Base-by-base conservation (phyloP, 306 rosid genomes). In the Coriaria nepalensis region DNA sequence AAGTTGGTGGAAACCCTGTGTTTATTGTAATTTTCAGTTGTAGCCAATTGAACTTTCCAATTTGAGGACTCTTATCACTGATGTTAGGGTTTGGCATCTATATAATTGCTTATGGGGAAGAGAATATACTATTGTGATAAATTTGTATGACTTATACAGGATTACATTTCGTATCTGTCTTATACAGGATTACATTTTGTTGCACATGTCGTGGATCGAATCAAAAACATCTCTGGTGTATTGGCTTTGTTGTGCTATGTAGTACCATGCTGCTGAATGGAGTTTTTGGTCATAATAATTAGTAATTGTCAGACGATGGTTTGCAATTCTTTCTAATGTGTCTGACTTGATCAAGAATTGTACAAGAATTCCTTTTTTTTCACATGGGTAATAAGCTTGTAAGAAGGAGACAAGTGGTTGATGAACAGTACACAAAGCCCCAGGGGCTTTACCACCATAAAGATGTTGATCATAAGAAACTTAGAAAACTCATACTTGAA, bases 351-450 rank as follows among this genome's bases (percentile, higher is more conserved):
- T 50, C 36, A 53, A 63, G 53, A 71, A 53, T 65, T 56, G 44
- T 40, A 61, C 56, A 58, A 55, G 43, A 14, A 45, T 55, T 53
- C 38, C 45, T 56, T 57, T 50, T 58, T 61, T 77, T 69, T n/a
- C n/a, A 56, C 65, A 90, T 90, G 98, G 98, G 98, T 77, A 90
- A 90, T 82, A 90, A 85, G 66, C 85, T 90, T 5, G 98, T 94
- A 64, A 85, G 90, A 68, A 79, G 79, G 73, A 79, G 92, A 62
- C 98, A 85, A 59, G 82, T 85, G 64, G 77, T 90, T 37, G 98
- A 90, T 69, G 93, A 92, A 66, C 85, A 79, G 57, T 92, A 77
- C 71, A 92, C 98, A 36, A 76, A 66, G 68, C 98, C 98, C 2
- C 98, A 92, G 67, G 98, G 98, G 9, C 81, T 92, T 73, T 85